phyloP scores from a whole-genome alignment of 1,139 yeast genomes.

The Suhomyces taliae region DNA sequence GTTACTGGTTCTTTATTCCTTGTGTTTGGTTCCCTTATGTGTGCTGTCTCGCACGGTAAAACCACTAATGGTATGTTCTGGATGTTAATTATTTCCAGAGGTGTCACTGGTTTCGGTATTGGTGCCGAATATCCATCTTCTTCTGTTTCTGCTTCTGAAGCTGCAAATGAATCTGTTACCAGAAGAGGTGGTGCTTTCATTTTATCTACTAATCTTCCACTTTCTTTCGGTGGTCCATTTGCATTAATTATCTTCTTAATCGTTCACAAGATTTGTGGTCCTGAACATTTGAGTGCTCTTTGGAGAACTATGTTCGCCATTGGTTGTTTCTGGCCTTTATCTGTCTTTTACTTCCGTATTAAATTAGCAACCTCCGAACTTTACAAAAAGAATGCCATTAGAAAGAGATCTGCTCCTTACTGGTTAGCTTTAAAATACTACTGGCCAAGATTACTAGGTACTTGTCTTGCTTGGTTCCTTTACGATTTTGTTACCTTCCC shows the following conservation, averaged over 20 bases:
- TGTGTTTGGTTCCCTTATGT: slow-evolving; percentile 55
- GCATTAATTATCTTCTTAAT: slow-evolving; percentile 67
- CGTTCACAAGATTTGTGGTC: slow-evolving; percentile 59
- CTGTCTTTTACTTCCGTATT: slow-evolving; percentile 69
- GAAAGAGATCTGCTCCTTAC: slow-evolving; percentile 49
- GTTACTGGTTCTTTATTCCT: slow-evolving; percentile 53
- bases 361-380: slow-evolving; percentile 68
- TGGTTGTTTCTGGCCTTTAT: slow-evolving; percentile 73
- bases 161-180: slow-evolving; percentile 63
- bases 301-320: slow-evolving; percentile 79
- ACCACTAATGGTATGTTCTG: slow-evolving; percentile 61
- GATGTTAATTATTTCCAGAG: slow-evolving; percentile 70
- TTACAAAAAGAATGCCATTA: slow-evolving; percentile 54
- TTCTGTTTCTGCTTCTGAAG: slow-evolving; percentile 68
- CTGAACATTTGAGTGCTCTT: slow-evolving; percentile 48
- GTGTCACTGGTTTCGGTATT: slow-evolving; percentile 71
- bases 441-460: slow-evolving; percentile 56
- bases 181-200: slow-evolving; percentile 65
- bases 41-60: slow-evolving; percentile 58
- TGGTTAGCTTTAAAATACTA: slow-evolving; percentile 51
- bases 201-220: slow-evolving; percentile 69
- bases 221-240: slow-evolving; percentile 76
- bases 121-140: slow-evolving; percentile 80
- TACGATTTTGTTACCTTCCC: slow-evolving; percentile 69
- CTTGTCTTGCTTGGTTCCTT: slow-evolving; percentile 62